Base-by-base conservation (phyloP, 1,284 basidiomycete genomes). In the Sphagnurus paluster region DNA sequence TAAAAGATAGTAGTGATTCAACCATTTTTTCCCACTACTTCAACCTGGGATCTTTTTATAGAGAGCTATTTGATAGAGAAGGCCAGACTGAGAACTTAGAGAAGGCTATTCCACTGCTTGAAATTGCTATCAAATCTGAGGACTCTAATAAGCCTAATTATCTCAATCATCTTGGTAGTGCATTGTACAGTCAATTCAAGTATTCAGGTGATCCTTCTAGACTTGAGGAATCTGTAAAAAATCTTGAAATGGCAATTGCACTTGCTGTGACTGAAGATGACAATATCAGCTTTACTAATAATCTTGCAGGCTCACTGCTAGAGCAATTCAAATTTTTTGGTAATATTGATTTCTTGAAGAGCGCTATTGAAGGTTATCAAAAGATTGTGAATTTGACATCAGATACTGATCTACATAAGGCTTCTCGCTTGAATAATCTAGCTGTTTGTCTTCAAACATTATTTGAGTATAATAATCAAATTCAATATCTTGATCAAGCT, bases 401-500 rank as follows among this genome's bases (percentile, higher is more conserved):
- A 16, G 19, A 16, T 1, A 20, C 17, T 16, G 36, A 51, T 33
- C 23, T 39, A 7, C 13, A 43, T 19, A 35, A 32, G 13, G 11
- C 39, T 30, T 6, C 16, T 16, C 23, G 37, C 23, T 25, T 46
- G 14, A 46, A 32, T 10, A 39, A 46, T 36, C 44, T 52, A 2
- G 47, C 47, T 30, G 20, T 37, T n/a, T 20, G 32, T 1, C 36
- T 53, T 10, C 23, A 20, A 13, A 13, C 11, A 13, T 44, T 46
- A 11, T 56, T 46, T 42, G 30, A 49, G 11, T 29, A 20, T 5
- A 16, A 34, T 17, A 43, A 46, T 13, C 56, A 57, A n/a, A 14
- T 54, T 32, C 16, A 36, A 10, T 54, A 55, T 10, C 40, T 68
- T 5, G 23, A 50, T 1, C 23, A 43, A 2, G 51, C 55, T 4